Base-by-base conservation (phyloP, 805 yeast genomes). In the Kodamaea kakaduensis region DNA sequence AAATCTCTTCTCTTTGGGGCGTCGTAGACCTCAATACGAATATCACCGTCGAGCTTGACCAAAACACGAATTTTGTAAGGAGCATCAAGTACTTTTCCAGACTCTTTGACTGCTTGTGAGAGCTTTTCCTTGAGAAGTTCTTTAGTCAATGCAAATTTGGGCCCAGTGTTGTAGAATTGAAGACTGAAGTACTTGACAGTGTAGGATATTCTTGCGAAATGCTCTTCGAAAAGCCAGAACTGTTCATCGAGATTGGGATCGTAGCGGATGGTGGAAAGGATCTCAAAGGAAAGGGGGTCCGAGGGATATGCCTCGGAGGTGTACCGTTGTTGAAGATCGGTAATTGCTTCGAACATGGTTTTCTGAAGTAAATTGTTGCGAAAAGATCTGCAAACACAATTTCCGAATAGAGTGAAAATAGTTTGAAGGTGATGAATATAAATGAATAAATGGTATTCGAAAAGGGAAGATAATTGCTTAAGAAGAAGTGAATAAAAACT, bases 261-360 rank as follows among this genome's bases (percentile, higher is more conserved):
- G 51, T 81, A 87, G 32, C 96, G 64, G 24, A 87, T 69, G 2
- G 95, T 79, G 25, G 88, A 73, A 18, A 86, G 58, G 10, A 86
- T 54, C 43, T 78, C 73, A 49, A 84, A 79, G 5, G 64, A 64
- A 8, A 38, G 38, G 1, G 48, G 45, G 24, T 41, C 44, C 9
- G 29, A 19, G 7, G 43, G 42, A 18, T 41, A 44, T 7, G 36
- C 31, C 3, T 37, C 32, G 6, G 22, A 22, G 16, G 37, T 25
- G 37, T 44, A 44, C 13, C 19, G 17, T 6, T 10, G 9, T 14
- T 32, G 31, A 21, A 37, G 28, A 15, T 35, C 37, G 13, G 14
- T 8, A 25, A 10, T 14, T 25, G 9, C 28, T 8, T 25, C 14
- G 28, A 14, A 9, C 12, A 8, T 14, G 23, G 23, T 9, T 9